phyloP scores from a whole-genome alignment of 2,329 filamentous ascomycete genomes.

The Colletotrichum tamarilloi region DNA sequence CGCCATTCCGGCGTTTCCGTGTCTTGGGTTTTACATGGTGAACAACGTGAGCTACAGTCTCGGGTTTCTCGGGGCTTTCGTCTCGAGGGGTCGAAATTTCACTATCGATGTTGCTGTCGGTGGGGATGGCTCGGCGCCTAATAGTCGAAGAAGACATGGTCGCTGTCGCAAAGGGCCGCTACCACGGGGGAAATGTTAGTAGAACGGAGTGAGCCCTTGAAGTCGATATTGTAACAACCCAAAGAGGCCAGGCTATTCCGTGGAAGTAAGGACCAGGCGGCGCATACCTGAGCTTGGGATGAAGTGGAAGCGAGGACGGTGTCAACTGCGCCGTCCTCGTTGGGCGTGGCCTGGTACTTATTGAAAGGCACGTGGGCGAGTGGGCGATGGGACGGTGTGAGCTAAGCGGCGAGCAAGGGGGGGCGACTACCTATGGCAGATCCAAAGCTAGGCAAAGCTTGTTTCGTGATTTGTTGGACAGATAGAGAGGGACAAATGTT shows the following conservation, averaged over 20 bases:
- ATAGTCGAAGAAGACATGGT: constrained; percentile 29
- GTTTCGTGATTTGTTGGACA: background rate
- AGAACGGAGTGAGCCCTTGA: constrained; percentile 1
- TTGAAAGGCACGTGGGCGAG: background rate
- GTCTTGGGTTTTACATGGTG: constrained; percentile 54
- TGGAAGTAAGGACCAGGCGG: background rate
- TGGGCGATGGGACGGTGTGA: background rate
- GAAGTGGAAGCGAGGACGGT: background rate
- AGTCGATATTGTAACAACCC: background rate
- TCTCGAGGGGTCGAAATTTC: constrained; percentile 41
- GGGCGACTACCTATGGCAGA: background rate
- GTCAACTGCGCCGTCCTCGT: background rate
- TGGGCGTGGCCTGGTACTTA: constrained; percentile 6
- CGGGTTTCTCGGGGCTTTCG: constrained; percentile 47
- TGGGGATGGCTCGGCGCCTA: constrained; percentile 39
- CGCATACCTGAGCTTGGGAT: background rate
- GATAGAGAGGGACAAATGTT: background rate
- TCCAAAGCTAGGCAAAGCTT: constrained; percentile 20
- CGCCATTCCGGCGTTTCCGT: constrained; percentile 79
- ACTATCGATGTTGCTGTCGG: constrained; percentile 39
- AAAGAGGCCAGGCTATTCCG: background rate
- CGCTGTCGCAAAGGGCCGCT: constrained; percentile 2
- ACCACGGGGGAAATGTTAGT: background rate
- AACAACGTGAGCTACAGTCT: constrained; percentile 55
- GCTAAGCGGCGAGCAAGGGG: constrained; percentile 10